Evolutionary conservation across 2,329 filamentous ascomycete genomes (phyloP).

Genomic region (Pseudopithomyces maydicus): DNA sequence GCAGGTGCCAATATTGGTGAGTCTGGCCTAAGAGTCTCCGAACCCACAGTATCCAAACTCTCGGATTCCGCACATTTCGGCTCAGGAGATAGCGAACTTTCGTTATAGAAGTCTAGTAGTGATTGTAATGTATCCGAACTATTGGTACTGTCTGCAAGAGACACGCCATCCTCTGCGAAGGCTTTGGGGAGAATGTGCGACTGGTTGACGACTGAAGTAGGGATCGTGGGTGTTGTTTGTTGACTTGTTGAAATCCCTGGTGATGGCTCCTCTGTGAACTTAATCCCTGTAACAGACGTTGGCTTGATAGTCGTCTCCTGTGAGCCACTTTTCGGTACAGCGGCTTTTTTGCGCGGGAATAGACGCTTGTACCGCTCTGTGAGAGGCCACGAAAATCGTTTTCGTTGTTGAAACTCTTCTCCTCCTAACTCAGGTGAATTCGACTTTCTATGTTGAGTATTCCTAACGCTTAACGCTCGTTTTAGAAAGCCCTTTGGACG

Average conservation of each 20-base stretch:
- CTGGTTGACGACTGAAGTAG: not conserved
- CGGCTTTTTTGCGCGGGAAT: not conserved
- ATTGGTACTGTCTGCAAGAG: slow-evolving; percentile 5
- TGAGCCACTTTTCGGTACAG: not conserved
- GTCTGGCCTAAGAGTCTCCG: not conserved
- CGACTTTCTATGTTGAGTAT: not conserved
- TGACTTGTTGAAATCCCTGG: not conserved
- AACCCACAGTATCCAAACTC: not conserved
- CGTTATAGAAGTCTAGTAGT: not conserved
- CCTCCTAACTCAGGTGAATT: not conserved
- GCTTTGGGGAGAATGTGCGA: not conserved
- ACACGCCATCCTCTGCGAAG: not conserved
- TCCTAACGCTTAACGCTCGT: slow-evolving; percentile 8
- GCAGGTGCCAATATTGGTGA: not conserved
- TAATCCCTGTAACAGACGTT: not conserved
- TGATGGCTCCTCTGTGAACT: not conserved
- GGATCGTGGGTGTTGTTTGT: not conserved
- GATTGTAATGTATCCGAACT: slow-evolving; percentile 3
- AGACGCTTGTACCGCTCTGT: not conserved
- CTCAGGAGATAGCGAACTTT: not conserved
- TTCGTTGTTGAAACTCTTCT: not conserved
- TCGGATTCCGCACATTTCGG: not conserved
- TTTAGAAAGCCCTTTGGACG: slow-evolving; percentile 4
- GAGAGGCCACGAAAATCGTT: slow-evolving; percentile 5
- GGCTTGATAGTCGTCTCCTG: not conserved